phyloP scores from a whole-genome alignment of 768 basidiomycete genomes.

The Boletus pseudopeckii region DNA sequence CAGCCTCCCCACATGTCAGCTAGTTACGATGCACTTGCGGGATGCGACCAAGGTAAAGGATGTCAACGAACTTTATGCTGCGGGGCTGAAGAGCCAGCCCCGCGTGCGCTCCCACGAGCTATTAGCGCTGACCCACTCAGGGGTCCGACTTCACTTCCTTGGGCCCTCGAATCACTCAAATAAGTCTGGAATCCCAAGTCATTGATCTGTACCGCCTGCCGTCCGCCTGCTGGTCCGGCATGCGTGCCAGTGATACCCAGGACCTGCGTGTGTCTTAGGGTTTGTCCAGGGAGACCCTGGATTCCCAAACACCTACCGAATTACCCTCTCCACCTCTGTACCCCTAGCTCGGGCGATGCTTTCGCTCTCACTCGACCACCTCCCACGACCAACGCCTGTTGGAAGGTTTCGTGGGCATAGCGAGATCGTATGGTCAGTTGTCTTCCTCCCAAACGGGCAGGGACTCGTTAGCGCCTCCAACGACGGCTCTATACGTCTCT shows the following conservation, averaged over 20 bases:
- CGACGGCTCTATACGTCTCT: conserved; percentile 30
- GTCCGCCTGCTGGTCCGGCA: conserved; percentile 32
- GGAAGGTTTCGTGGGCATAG: conserved; percentile 23
- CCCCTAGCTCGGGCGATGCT: conserved; percentile 29
- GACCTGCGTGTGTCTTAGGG: conserved; percentile 31
- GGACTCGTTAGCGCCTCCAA: conserved; percentile 27
- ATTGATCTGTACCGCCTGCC: conserved; percentile 33
- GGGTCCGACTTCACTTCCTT: conserved; percentile 27
- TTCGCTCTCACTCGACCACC: conserved; percentile 31
- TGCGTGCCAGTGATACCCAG: conserved; percentile 28
- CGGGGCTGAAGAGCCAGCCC: conserved; percentile 5
- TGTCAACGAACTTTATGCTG: not conserved
- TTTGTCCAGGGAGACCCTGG: conserved; percentile 27
- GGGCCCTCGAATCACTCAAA: conserved; percentile 26
- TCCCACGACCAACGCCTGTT: conserved; percentile 23
- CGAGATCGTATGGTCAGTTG: conserved; percentile 29
- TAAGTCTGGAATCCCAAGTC: conserved; percentile 29
- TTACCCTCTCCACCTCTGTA: conserved; percentile 16
- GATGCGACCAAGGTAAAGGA: not conserved
- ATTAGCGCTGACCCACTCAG: conserved; percentile 27
- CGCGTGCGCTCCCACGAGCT: conserved; percentile 27
- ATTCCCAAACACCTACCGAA: conserved; percentile 23
- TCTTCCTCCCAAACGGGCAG: conserved; percentile 27
- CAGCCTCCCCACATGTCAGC: conserved; percentile 8
- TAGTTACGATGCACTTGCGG: conserved; percentile 1